A percentile compares a stretch with the other conserved stretches of the same genome.
phyloP scores from a whole-genome alignment of 192 early-diverging fungal species.

The Geranomyces michiganensis region DNA sequence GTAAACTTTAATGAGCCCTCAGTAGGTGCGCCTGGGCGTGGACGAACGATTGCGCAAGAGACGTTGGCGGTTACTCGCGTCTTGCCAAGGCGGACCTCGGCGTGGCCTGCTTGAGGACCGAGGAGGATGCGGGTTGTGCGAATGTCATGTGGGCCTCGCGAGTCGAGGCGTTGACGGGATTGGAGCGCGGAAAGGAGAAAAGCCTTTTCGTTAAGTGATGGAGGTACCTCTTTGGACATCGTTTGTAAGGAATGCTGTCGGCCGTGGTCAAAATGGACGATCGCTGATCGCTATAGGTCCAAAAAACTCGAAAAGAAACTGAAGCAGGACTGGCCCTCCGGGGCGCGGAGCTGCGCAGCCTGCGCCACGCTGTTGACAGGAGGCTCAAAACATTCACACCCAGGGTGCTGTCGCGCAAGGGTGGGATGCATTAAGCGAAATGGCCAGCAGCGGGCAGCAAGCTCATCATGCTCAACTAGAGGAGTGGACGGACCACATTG shows the following conservation, averaged over 20 bases:
- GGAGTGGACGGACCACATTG: too few relatives aligned
- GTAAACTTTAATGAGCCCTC: constrained; percentile 87
- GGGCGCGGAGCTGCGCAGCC: too few relatives aligned
- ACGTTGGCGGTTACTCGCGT: constrained; percentile 66
- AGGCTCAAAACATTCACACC: too few relatives aligned
- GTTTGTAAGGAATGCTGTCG: background rate
- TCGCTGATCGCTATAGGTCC: too few relatives aligned
- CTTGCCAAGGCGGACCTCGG: constrained; percentile 79
- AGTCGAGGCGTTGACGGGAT: constrained; percentile 75
- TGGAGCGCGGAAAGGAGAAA: constrained; percentile 75
- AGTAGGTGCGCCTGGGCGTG: constrained; percentile 60
- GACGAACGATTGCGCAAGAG: constrained; percentile 60
- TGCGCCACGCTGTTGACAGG: too few relatives aligned
- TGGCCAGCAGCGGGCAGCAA: too few relatives aligned
- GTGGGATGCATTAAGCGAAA: too few relatives aligned
- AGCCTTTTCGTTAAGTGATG: constrained; percentile 74
- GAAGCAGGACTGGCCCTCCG: too few relatives aligned
- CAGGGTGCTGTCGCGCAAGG: too few relatives aligned
- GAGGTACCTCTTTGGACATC: constrained; percentile 33
- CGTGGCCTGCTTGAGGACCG: constrained; percentile 71
- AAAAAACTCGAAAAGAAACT: too few relatives aligned
- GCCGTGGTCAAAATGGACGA: too few relatives aligned
- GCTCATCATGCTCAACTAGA: too few relatives aligned
- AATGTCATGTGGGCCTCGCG: constrained; percentile 75
- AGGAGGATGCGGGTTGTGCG: constrained; percentile 65